A percentile compares a stretch with the other conserved stretches of the same genome.
Evolutionary conservation across 257 asterid species (phyloP).

Genomic region (Linaria vulgaris): DNA sequence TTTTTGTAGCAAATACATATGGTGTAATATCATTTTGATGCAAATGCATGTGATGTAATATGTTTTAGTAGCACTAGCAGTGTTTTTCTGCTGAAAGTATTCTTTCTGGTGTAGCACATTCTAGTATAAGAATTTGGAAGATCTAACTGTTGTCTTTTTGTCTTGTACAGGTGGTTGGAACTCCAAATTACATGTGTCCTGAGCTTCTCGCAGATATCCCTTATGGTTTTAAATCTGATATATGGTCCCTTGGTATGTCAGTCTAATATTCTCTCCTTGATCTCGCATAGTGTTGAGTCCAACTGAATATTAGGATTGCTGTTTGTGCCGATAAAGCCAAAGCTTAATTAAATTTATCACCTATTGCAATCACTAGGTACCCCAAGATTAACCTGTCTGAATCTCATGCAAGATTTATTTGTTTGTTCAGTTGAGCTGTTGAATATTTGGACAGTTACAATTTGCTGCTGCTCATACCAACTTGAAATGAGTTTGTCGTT

Average conservation of each 20-base stretch:
- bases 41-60: conserved; percentile 1
- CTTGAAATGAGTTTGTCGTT: too few species aligned
- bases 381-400: not conserved
- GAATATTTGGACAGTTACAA: not conserved
- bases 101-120: conserved; percentile 12
- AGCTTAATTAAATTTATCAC: not conserved
- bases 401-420: not conserved
- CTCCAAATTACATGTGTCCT: conserved; percentile 99
- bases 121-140: conserved; percentile 12
- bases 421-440: not conserved
- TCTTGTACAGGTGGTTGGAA: conserved; percentile 81
- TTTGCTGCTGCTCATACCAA: too few species aligned
- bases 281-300: not conserved
- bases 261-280: conserved; percentile 3
- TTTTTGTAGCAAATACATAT: too few species aligned
- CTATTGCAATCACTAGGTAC: too few species aligned
- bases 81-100: conserved; percentile 7
- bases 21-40: conserved; percentile 1
- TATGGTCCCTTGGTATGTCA: conserved; percentile 93
- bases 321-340: conserved; percentile 11
- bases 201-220: conserved; percentile 99
- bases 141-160: conserved; percentile 23
- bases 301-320: conserved; percentile 13
- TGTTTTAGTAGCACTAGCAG: conserved; percentile 10
- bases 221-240: conserved; percentile 95